Percentiles rank a stretch among this genome's conserved stretches.
Conservation (phyloP, 1,284 basidiomycete genomes). For the Leccinum idahoense region DNA sequence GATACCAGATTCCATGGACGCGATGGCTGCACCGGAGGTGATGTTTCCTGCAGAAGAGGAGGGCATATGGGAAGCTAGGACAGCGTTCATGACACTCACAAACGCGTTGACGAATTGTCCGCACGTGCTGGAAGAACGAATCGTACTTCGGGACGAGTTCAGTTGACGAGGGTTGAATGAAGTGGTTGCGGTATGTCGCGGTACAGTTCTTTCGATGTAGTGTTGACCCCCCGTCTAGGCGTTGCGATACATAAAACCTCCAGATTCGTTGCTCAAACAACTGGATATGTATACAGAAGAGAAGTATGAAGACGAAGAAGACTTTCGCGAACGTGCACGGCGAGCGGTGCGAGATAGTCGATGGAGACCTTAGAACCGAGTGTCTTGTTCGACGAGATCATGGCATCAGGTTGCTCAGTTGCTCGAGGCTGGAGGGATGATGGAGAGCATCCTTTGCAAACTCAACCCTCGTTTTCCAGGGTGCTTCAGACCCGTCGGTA, state of each 20-base stretch:
- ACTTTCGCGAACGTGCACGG: conserved; percentile 63
- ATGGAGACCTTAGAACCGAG: conserved; percentile 45
- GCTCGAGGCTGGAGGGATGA: conserved; percentile 10
- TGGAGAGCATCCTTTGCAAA: conserved; percentile 23
- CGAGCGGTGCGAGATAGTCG: conserved; percentile 37
- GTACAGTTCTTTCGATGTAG: neutral
- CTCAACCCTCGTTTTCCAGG: conserved; percentile 51
- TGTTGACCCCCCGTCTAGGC: conserved; percentile 38
- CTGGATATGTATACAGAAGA: conserved; percentile 81
- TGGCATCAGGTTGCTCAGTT: conserved; percentile 47
- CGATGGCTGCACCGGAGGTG: conserved; percentile 32
- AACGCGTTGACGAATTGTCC: conserved; percentile 80
- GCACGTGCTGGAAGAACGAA: conserved; percentile 72
- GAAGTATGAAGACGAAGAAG: conserved; percentile 84
- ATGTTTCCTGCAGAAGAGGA: conserved; percentile 49
- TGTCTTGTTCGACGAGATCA: conserved; percentile 48
- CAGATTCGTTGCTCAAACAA: conserved; percentile 67
- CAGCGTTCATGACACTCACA: conserved; percentile 71
- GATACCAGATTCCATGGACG: conserved; percentile 42
- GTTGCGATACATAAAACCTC: conserved; percentile 71
- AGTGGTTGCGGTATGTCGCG: conserved; percentile 65
- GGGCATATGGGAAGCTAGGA: conserved; percentile 78
- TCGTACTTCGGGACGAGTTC: conserved; percentile 78
- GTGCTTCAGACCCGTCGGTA: conserved; percentile 58
- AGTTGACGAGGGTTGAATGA: conserved; percentile 78